Base-by-base conservation (phyloP, 495 filamentous ascomycete genomes). In the Neurospora sublineolata region DNA sequence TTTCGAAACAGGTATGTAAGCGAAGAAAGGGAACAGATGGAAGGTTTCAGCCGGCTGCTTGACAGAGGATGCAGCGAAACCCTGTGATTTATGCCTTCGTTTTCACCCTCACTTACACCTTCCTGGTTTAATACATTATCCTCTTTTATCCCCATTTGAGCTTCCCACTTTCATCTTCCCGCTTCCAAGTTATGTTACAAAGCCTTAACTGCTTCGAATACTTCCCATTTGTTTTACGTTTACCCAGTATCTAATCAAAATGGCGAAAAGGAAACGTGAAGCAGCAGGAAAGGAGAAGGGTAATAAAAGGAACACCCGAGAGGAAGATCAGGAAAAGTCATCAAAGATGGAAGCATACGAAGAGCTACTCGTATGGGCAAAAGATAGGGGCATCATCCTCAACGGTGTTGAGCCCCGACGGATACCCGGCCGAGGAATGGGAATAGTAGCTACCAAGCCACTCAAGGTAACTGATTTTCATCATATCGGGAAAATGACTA, bases 351-450 rank as follows among this genome's bases (percentile, higher is more conserved):
- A 83, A 3, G 70, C 75, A 39, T 77, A 82, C 73, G 82, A 85
- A 52, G 80, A 82, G 3, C 89, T 93, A 68, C 81, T 87, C 7
- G 69, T 82, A 73, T 93, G 91, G 91, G 87, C 90, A n/a, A 79
- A 79, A 6, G 79, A 80, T 4, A 82, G 86, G 44, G 89, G 89
- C 11, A 82, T 93, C 58, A 78, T 82, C 4, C 82, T 89, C 46
- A 84, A 87, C 70, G 88, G 88, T 14, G 87, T 94, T 69, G 80
- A 78, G 20, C 87, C 90, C 41, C 75, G 84, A 79, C 20, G 82
- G 76, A 75, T 94, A 37, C 86, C 88, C 10, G 88, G 89, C 2
- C 84, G 89, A 33, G 93, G 93, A 9, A 80, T 94, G 12, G 92
- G 93, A 33, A 88, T 97, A 70, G 85, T 93, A 42, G 90, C 92